Evolutionary conservation across 495 filamentous ascomycete genomes (phyloP), one percentile per base, ranked within the genome.

Genomic region (Hypoxylon crocopeplum): DNA sequence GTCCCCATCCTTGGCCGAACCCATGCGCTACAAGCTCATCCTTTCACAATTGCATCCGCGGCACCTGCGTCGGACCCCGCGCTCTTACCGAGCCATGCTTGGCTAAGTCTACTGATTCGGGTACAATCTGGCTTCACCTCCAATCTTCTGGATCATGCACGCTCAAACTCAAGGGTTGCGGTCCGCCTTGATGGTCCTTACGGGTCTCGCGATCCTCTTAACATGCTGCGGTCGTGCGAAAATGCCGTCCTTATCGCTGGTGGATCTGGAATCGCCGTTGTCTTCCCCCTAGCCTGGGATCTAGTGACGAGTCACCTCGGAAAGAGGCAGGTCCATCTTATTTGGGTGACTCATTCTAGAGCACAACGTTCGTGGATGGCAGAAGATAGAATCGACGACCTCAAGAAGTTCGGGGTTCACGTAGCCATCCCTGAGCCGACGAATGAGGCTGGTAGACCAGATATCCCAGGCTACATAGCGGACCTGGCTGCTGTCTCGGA

Each of bases 201-300:
- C 53, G 85, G 86, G 70, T 67, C 63, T 10, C 58, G 41, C 10
- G 63, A 67, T 22, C 67, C 67, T 8, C 59, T 69, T 34, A 56
- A 75, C 15, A 65, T 79, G 62, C 64, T 84, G 1, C 66, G 64
- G 15, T 63, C 69, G n/a, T 71, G 72, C 53, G 63, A 76, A 27
- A 68, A 74, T 20, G 72, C 77, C 3, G 52, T 88, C 12, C 51
- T 87, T 11, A 72, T 88, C n/a, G 82, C 84, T 4, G 84, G 85
- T 5, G 85, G 86, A 8, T 82, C 79, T 12, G 85, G 84, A n/a
- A 83, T 87, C 29, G 84, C 82, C 0, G 83, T 87, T 37, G 73
- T 79, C 2, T 84, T 81, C 54, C 79, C 81, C 5, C 60, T 84
- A 3, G 64, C 79, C 3, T 84, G 79, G 66, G 70, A 72, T 41